Evolutionary conservation across 176 grass and related monocot genomes (phyloP).

Genomic region (Phragmites australis): DNA sequence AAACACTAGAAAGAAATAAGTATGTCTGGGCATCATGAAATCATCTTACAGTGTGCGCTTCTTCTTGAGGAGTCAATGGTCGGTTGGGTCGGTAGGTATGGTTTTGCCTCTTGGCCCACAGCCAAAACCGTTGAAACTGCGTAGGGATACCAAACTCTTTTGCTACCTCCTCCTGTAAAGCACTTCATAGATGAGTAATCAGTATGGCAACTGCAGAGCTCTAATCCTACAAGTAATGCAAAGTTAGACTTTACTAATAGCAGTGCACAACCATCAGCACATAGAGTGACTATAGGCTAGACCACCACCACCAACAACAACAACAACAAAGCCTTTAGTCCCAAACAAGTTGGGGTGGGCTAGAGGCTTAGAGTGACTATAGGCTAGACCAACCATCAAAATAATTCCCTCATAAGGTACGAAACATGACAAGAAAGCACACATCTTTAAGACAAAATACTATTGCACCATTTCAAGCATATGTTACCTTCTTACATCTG

Average conservation of each 20-base stretch:
- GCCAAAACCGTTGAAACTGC: slow-evolving; percentile 90
- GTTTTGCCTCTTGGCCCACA: slow-evolving; percentile 98
- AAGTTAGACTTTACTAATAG: neutral
- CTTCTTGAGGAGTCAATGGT: slow-evolving; percentile 78
- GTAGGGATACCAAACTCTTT: slow-evolving; percentile 91
- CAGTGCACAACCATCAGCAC: neutral
- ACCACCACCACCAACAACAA: slow-evolving; percentile 33
- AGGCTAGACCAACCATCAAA: slow-evolving; percentile 28
- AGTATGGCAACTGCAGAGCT: slow-evolving; percentile 18
- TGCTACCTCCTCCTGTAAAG: slow-evolving; percentile 95
- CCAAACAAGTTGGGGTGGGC: too few relatives aligned
- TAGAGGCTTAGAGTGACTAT: neutral
- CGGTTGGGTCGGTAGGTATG: slow-evolving; percentile 96
- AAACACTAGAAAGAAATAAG: neutral
- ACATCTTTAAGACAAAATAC: neutral
- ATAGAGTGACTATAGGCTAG: neutral
- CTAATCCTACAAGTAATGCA: slow-evolving; percentile 19
- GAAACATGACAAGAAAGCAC: neutral
- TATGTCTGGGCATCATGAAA: neutral
- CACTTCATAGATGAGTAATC: slow-evolving; percentile 61
- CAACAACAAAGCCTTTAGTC: too few relatives aligned
- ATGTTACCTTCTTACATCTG: slow-evolving; percentile 6
- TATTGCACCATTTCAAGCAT: slow-evolving; percentile 3
- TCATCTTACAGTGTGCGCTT: slow-evolving; percentile 85
- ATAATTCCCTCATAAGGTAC: neutral